Conservation (phyloP, 495 filamentous ascomycete species). For the Bryoglossum gracile region DNA sequence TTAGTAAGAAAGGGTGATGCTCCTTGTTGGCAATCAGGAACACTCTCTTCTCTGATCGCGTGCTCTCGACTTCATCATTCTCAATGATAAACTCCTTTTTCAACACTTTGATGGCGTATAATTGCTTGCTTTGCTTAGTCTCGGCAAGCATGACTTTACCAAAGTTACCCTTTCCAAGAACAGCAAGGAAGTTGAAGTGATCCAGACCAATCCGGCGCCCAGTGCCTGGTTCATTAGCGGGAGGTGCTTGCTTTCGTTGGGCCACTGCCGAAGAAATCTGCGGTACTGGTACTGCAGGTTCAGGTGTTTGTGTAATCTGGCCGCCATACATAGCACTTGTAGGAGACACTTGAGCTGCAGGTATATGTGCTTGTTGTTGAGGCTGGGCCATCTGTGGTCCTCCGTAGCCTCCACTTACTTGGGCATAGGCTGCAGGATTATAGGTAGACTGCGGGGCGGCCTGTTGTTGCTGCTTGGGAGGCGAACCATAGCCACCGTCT, state of each 20-base stretch:
- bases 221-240: conserved; percentile 53
- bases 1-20: conserved; percentile 92
- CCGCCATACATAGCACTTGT: conserved; percentile 32
- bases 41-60: conserved; percentile 93
- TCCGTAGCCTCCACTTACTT: conserved; percentile 40
- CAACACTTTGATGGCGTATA: conserved; percentile 98
- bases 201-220: conserved; percentile 85
- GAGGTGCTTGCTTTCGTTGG: conserved; percentile 44
- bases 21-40: conserved; percentile 97
- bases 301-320: conserved; percentile 12
- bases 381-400: conserved; percentile 32
- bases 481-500: conserved; percentile 40
- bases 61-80: conserved; percentile 99
- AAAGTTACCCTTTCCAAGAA: conserved; percentile 98
- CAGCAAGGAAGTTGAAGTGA: conserved; percentile 98
- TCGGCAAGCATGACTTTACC: conserved; percentile 99
- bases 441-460: conserved; percentile 53
- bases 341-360: conserved; percentile 25
- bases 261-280: conserved; percentile 37
- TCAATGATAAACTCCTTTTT: conserved; percentile 99
- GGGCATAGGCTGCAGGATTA: conserved; percentile 65
- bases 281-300: conserved; percentile 25
- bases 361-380: conserved; percentile 23
- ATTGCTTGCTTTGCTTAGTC: conserved; percentile 81
- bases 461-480: conserved; percentile 41